phyloP scores from a whole-genome alignment of 306 rosid genomes.

The Macrotyloma uniflorum region DNA sequence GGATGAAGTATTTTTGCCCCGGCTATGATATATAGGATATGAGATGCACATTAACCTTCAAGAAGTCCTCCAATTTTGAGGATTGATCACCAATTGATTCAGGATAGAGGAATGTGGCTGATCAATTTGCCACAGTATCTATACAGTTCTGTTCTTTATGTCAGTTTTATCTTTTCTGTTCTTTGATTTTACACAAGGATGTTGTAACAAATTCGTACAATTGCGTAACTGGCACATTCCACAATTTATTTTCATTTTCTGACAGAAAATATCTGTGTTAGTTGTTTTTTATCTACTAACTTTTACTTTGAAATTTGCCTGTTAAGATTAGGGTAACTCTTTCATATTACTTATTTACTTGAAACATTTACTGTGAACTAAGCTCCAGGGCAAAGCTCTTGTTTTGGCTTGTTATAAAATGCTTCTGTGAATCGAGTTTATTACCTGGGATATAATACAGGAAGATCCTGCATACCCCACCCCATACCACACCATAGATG shows the following conservation, averaged over 20 bases:
- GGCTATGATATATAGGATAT: slow-evolving; percentile 34
- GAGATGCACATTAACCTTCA: slow-evolving; percentile 43
- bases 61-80: slow-evolving; percentile 30
- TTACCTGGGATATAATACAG: neutral
- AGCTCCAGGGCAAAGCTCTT: neutral
- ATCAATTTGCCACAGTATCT: slow-evolving; percentile 31
- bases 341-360: neutral
- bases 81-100: slow-evolving; percentile 28
- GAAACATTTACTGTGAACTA: slow-evolving; percentile 1
- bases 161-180: neutral
- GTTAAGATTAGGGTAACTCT: neutral
- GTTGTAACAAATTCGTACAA: slow-evolving; percentile 38
- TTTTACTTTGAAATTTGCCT: no score
- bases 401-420: slow-evolving; percentile 2
- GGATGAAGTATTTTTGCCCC: neutral
- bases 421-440: neutral
- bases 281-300: slow-evolving; percentile 8
- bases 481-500: neutral
- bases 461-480: neutral
- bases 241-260: slow-evolving; percentile 3
- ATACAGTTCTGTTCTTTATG: slow-evolving; percentile 28
- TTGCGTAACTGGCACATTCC: neutral
- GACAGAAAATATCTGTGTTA: slow-evolving; percentile 7
- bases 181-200: slow-evolving; percentile 30
- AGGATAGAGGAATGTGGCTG: slow-evolving; percentile 31